phyloP scores from a whole-genome alignment of 2,329 filamentous ascomycete genomes.

The Venturia aucupariae region DNA sequence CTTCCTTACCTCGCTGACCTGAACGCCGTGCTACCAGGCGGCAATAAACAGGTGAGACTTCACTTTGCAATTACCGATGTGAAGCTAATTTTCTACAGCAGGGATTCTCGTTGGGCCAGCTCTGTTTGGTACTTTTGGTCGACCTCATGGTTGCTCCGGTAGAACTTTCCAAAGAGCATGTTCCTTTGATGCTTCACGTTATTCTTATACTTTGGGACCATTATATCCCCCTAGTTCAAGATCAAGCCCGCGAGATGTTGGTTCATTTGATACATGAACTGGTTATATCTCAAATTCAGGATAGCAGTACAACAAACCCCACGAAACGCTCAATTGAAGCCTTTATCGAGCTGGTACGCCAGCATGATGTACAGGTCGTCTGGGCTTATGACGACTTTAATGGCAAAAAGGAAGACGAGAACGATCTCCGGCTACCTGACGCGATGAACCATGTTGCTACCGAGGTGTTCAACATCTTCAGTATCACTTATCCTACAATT shows the following conservation, averaged over 20 bases:
- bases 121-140: constrained; percentile 86
- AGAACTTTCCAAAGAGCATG: constrained; percentile 65
- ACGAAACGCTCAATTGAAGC: constrained; percentile 73
- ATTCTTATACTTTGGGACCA: constrained; percentile 95
- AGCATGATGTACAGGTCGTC: constrained; percentile 72
- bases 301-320: constrained; percentile 53
- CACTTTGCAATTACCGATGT: not conserved
- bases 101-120: constrained; percentile 83
- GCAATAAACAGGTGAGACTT: constrained; percentile 51
- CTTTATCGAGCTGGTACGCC: constrained; percentile 76
- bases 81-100: constrained; percentile 41
- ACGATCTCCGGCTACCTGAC: constrained; percentile 70
- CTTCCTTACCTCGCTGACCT: constrained; percentile 89
- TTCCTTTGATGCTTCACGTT: constrained; percentile 81
- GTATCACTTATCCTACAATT: constrained; percentile 72
- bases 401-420: constrained; percentile 61
- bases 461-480: constrained; percentile 77
- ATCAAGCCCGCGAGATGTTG: constrained; percentile 94
- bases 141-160: constrained; percentile 93
- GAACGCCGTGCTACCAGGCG: constrained; percentile 64
- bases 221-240: constrained; percentile 88
- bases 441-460: constrained; percentile 80
- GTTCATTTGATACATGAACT: constrained; percentile 95
- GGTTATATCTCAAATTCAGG: constrained; percentile 69
- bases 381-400: constrained; percentile 95